Percentiles rank a stretch among this genome's conserved stretches.
These are phyloP conservation scores for Chalciporus pseudorubinellus DNA, from an alignment of 768 basidiomycete species.

Conservation along the genomic window DNA sequence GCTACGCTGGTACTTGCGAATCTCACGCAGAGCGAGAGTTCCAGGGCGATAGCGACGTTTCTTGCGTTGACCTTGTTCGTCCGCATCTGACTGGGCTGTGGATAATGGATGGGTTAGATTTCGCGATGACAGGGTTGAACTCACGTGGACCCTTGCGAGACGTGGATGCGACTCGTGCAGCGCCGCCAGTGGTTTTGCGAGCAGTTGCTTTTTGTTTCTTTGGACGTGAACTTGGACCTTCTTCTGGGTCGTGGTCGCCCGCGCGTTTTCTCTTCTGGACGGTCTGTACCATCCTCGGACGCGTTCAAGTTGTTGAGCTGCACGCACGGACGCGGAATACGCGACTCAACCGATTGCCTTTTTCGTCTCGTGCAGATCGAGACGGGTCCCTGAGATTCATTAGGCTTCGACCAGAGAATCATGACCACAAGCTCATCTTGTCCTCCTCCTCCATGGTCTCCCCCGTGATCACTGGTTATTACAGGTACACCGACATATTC, in stretches of 20 bases:
- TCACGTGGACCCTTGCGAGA: constrained; percentile 27
- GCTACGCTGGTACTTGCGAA: constrained; percentile 91
- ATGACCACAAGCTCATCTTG: not conserved
- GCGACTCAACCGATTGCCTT: not conserved
- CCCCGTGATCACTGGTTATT: constrained; percentile 65
- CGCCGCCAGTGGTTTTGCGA: constrained; percentile 81
- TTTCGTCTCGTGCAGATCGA: not conserved
- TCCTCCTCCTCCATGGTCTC: constrained; percentile 27
- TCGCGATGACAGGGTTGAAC: constrained; percentile 10
- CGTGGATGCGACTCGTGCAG: constrained; percentile 25
- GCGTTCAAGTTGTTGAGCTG: not conserved
- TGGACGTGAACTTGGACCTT: constrained; percentile 29
- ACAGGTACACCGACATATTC: constrained; percentile 83
- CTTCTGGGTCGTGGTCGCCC: constrained; percentile 32
- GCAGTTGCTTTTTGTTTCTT: constrained; percentile 65
- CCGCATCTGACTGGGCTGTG: constrained; percentile 23
- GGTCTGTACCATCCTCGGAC: constrained; percentile 62
- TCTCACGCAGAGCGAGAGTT: constrained; percentile 87
- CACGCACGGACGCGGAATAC: not conserved
- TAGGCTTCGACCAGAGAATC: too few species aligned
- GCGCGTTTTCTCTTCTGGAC: constrained; percentile 50
- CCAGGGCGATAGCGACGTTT: constrained; percentile 83
- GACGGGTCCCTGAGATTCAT: too few species aligned
- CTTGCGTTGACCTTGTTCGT: constrained; percentile 36
- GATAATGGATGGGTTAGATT: constrained; percentile 6